A percentile compares a stretch with the other conserved stretches of the same genome.
These are phyloP conservation scores for Salvia rosmarinus DNA, from an alignment of 257 asterid species.

Conservation along the genomic window DNA sequence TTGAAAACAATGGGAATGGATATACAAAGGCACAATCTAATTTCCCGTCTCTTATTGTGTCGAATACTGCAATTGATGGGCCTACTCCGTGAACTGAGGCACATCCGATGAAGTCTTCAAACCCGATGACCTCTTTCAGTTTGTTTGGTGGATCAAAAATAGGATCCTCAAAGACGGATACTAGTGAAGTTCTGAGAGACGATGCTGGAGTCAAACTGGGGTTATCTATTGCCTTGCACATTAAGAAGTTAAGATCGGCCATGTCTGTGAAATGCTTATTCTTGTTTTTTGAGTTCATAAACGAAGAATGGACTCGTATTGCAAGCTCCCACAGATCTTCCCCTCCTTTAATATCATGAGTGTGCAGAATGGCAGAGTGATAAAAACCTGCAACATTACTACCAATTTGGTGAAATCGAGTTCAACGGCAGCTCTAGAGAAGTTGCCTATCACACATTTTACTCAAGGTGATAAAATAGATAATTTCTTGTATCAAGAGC, in stretches of 20 bases:
- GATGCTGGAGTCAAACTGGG: constrained; percentile 72
- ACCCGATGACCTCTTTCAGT: constrained; percentile 47
- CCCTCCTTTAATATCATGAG: constrained; percentile 60
- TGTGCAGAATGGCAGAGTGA: constrained; percentile 83
- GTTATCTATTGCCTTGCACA: constrained; percentile 91
- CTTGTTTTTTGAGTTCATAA: constrained; percentile 58
- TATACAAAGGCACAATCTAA: constrained; percentile 79
- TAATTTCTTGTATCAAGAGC: too few relatives aligned
- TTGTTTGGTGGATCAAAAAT: constrained; percentile 42
- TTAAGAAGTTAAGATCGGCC: constrained; percentile 77
- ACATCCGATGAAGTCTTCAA: constrained; percentile 75
- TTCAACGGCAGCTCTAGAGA: background rate
- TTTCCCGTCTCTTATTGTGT: constrained; percentile 60
- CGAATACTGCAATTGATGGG: constrained; percentile 78
- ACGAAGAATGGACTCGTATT: constrained; percentile 56
- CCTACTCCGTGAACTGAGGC: constrained; percentile 87
- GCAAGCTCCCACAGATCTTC: constrained; percentile 77
- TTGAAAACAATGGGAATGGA: constrained; percentile 85
- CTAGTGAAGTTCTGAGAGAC: constrained; percentile 69
- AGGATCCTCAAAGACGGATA: constrained; percentile 79
- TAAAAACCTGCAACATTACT: constrained; percentile 64
- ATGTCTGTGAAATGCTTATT: constrained; percentile 83
- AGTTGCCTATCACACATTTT: background rate
- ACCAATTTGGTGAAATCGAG: constrained; percentile 8
- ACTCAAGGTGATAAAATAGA: background rate